These are phyloP conservation scores for Trichosporon ovoides DNA, from an alignment of 1,284 basidiomycete species.

Conservation along the genomic window DNA sequence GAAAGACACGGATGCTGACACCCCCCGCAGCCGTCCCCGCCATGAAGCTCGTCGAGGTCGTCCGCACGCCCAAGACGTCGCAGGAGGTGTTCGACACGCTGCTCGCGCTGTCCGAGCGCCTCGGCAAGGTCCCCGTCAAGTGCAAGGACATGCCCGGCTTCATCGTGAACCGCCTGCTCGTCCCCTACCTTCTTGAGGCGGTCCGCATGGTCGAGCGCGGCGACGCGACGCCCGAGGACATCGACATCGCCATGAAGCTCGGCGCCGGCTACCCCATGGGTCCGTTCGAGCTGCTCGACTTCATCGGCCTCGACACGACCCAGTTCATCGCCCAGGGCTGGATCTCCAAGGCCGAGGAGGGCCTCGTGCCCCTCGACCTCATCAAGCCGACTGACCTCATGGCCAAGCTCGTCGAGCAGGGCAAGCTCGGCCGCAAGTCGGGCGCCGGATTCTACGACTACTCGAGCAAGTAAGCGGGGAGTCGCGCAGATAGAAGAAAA, in stretches of 20 bases:
- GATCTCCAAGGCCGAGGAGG: conserved; percentile 51
- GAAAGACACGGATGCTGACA: background rate
- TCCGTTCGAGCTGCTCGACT: conserved; percentile 56
- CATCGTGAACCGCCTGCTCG: conserved; percentile 55
- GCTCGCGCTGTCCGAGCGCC: conserved; percentile 51
- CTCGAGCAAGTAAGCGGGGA: background rate
- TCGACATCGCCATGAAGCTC: conserved; percentile 59
- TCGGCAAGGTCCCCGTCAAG: conserved; percentile 55
- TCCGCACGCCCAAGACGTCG: conserved; percentile 52
- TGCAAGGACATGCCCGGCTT: conserved; percentile 56
- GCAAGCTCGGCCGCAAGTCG: conserved; percentile 55
- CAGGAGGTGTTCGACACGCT: conserved; percentile 52
- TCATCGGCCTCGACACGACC: conserved; percentile 53
- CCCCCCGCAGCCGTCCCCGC: conserved; percentile 45
- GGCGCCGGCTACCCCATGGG: conserved; percentile 54
- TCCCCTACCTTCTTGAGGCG: conserved; percentile 57
- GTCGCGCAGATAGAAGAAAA: background rate
- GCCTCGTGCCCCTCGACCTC: conserved; percentile 50
- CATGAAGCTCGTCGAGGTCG: conserved; percentile 59
- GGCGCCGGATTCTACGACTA: conserved; percentile 48
- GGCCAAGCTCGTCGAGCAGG: conserved; percentile 53
- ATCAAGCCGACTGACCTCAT: conserved; percentile 51
- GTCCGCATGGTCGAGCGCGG: conserved; percentile 57
- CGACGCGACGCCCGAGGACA: conserved; percentile 56
- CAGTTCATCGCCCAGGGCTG: conserved; percentile 55